Percentiles rank a stretch among this genome's conserved stretches.
These are phyloP conservation scores for Pythium sukuiense DNA, from an alignment of 352 stramenopile genomes.

Conservation along the genomic window DNA sequence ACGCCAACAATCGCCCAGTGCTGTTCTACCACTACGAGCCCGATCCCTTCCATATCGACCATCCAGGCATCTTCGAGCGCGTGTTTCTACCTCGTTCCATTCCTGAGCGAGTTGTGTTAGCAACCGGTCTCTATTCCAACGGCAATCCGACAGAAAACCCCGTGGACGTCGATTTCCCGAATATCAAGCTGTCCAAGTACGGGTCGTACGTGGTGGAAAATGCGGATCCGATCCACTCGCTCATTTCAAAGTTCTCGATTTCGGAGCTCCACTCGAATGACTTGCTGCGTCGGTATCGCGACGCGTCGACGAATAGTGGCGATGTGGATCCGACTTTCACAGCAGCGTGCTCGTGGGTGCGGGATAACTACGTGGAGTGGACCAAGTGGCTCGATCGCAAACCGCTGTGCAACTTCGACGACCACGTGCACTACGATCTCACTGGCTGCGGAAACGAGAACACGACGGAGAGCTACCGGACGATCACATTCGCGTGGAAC, in stretches of 20 bases:
- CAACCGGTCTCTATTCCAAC: slow-evolving; percentile 13
- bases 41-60: slow-evolving; percentile 36
- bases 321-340: neutral
- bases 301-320: neutral
- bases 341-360: slow-evolving; percentile 5
- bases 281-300: neutral
- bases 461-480: neutral
- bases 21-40: slow-evolving; percentile 57
- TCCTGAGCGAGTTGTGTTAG: slow-evolving; percentile 18
- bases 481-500: neutral
- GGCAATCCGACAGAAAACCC: slow-evolving; percentile 7
- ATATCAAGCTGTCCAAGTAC: neutral
- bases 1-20: slow-evolving; percentile 21
- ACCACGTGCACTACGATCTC: slow-evolving; percentile 5
- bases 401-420: slow-evolving; percentile 10
- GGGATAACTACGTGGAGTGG: slow-evolving; percentile 18
- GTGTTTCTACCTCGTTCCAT: slow-evolving; percentile 36
- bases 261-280: neutral
- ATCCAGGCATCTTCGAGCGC: slow-evolving; percentile 34
- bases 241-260: neutral
- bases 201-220: neutral
- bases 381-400: slow-evolving; percentile 19
- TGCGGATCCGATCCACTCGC: neutral
- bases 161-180: neutral
- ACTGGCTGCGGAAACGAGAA: neutral